Evolutionary conservation across 179 eudicot species (phyloP).

Genomic region (Silene noctiflora): DNA sequence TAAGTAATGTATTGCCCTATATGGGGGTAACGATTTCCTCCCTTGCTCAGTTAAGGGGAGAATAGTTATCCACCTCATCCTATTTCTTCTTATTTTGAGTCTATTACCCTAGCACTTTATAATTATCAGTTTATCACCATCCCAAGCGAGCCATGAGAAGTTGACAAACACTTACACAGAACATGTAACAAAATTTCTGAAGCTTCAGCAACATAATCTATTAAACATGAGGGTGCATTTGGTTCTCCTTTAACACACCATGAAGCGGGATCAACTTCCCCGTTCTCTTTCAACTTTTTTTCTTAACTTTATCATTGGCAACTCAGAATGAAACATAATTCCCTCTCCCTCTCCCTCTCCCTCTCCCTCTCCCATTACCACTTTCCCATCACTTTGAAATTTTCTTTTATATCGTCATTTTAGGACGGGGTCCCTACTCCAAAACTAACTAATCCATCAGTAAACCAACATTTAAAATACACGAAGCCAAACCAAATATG

Average conservation of each 20-base stretch:
- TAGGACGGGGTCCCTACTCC: no score
- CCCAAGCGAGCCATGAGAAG: no score
- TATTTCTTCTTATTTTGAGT: no score
- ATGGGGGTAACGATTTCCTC: no score
- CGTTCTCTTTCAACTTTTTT: not conserved
- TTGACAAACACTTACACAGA: not conserved
- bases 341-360: no score
- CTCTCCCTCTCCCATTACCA: not conserved
- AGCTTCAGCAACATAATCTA: not conserved
- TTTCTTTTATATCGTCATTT: no score
- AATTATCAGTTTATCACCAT: no score
- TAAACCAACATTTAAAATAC: not conserved
- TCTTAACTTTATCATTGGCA: not conserved
- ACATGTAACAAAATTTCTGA: not conserved
- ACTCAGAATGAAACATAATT: not conserved
- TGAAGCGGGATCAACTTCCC: not conserved
- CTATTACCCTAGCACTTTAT: no score
- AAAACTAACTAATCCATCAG: not conserved
- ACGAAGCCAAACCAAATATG: not conserved
- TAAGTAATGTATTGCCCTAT: no score
- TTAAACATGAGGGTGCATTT: not conserved
- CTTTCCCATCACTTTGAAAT: not conserved
- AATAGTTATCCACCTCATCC: no score
- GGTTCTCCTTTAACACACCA: not conserved
- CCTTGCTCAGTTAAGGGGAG: no score